Conservation (phyloP, 1,284 basidiomycete species). For the Austroboletus niveus region DNA sequence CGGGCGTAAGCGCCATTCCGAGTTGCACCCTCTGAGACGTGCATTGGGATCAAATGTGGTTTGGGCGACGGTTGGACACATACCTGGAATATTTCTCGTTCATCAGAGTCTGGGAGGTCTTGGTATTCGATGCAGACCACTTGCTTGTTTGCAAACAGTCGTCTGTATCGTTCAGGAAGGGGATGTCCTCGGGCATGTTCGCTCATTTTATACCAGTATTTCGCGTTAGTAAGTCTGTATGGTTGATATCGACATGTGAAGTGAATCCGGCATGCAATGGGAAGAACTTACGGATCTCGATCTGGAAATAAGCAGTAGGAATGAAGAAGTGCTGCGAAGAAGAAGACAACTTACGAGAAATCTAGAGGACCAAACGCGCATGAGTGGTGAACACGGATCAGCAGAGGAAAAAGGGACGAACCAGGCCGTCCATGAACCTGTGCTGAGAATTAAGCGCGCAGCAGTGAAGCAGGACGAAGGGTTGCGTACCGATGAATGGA, state of each 20-base stretch:
- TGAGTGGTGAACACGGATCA: slow-evolving; percentile 4
- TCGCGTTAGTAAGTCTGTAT: slow-evolving; percentile 40
- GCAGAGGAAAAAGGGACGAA: slow-evolving; percentile 35
- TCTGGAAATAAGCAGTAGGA: slow-evolving; percentile 31
- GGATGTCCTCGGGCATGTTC: slow-evolving; percentile 30
- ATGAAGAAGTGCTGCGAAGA: not conserved
- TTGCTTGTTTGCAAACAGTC: slow-evolving; percentile 62
- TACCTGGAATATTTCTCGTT: slow-evolving; percentile 77
- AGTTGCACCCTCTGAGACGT: slow-evolving; percentile 63
- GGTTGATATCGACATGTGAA: not conserved
- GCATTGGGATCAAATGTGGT: not conserved
- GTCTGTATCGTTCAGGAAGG: slow-evolving; percentile 50
- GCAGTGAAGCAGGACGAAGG: not conserved
- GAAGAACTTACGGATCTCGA: slow-evolving; percentile 50
- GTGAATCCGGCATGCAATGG: not conserved
- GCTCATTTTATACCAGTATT: slow-evolving; percentile 48
- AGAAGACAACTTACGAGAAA: slow-evolving; percentile 44
- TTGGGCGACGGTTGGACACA: slow-evolving; percentile 1
- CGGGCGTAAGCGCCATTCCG: slow-evolving; percentile 74
- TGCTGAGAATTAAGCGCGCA: slow-evolving; percentile 6
- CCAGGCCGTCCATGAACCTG: slow-evolving; percentile 72
- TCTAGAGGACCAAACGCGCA: slow-evolving; percentile 30
- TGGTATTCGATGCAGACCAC: slow-evolving; percentile 73
- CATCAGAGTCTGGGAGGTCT: slow-evolving; percentile 54
- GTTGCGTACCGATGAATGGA: slow-evolving; percentile 57